phyloP scores from a whole-genome alignment of 352 stramenopile genomes.

The Blastocystis sp. region DNA sequence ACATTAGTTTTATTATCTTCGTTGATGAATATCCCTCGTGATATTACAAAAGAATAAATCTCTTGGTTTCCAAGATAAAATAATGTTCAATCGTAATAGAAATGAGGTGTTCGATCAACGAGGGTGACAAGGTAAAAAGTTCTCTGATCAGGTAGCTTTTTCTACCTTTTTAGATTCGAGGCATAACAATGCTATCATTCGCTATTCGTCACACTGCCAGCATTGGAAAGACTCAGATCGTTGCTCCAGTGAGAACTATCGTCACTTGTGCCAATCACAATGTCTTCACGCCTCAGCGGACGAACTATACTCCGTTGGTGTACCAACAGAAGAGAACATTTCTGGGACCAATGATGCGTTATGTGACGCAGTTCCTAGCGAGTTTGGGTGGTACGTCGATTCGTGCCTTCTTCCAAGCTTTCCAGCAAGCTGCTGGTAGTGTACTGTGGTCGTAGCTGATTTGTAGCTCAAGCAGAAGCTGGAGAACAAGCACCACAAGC shows the following conservation, averaged over 20 bases:
- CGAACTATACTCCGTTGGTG: neutral
- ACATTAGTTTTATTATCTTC: neutral
- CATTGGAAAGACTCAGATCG: neutral
- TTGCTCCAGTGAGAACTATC: constrained; percentile 13
- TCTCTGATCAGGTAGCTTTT: too few relatives aligned
- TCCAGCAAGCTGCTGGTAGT: constrained; percentile 64
- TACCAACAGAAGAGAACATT: constrained; percentile 50
- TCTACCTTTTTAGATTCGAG: neutral
- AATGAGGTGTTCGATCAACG: too few relatives aligned
- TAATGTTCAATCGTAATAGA: too few relatives aligned
- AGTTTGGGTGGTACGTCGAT: constrained; percentile 42
- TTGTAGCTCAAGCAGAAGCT: neutral
- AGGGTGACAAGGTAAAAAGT: too few relatives aligned
- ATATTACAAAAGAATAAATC: neutral
- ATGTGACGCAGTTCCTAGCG: constrained; percentile 63
- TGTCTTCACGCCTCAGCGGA: neutral
- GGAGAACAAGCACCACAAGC: neutral
- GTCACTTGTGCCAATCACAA: constrained; percentile 47
- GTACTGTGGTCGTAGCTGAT: neutral
- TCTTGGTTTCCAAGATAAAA: too few relatives aligned
- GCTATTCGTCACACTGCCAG: neutral
- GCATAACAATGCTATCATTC: neutral
- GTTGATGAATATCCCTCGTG: neutral
- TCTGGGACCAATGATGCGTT: constrained; percentile 58
- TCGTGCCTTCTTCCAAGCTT: constrained; percentile 65